A percentile compares a stretch with the other conserved stretches of the same genome.
Conservation (phyloP, 352 stramenopile genomes). For the Phytophthora cryptogea region DNA sequence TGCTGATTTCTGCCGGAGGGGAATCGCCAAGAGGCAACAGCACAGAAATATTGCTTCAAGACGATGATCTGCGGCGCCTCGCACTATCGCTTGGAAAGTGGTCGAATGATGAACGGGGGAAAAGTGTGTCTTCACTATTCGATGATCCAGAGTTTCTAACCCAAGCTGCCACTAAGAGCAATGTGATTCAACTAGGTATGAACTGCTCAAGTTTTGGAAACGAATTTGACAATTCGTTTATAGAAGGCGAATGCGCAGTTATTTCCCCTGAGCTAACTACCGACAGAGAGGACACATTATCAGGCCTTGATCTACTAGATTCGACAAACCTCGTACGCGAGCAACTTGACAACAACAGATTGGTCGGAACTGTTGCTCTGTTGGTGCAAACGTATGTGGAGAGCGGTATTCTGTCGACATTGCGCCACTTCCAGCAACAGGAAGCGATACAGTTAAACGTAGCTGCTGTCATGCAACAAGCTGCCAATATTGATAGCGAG, state of each 20-base stretch:
- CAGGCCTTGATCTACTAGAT: conserved; percentile 10
- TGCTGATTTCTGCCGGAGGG: conserved; percentile 30
- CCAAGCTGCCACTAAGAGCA: conserved; percentile 33
- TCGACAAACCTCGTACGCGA: conserved; percentile 21
- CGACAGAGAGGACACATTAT: conserved; percentile 6
- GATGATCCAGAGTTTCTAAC: conserved; percentile 42
- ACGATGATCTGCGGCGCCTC: conserved; percentile 26
- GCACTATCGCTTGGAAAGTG: conserved; percentile 17
- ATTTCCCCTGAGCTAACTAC: conserved; percentile 1
- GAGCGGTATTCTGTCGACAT: conserved; percentile 35
- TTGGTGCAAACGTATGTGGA: conserved; percentile 56
- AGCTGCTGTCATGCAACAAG: conserved; percentile 35
- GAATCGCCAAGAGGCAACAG: not conserved
- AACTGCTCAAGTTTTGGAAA: conserved; percentile 8
- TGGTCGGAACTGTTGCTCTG: conserved; percentile 43
- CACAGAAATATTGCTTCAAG: conserved; percentile 24
- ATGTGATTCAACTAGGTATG: conserved; percentile 38
- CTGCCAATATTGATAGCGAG: conserved; percentile 16
- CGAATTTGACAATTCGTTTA: conserved; percentile 1
- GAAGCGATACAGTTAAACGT: conserved; percentile 53
- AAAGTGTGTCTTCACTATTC: conserved; percentile 27
- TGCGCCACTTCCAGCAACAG: conserved; percentile 49
- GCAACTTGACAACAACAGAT: conserved; percentile 31
- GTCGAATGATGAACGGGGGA: not conserved
- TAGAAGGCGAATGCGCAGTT: not conserved